Percentiles rank a stretch among this genome's conserved stretches.
phyloP scores from a whole-genome alignment of 768 basidiomycete species.

The Boletus huronensis region DNA sequence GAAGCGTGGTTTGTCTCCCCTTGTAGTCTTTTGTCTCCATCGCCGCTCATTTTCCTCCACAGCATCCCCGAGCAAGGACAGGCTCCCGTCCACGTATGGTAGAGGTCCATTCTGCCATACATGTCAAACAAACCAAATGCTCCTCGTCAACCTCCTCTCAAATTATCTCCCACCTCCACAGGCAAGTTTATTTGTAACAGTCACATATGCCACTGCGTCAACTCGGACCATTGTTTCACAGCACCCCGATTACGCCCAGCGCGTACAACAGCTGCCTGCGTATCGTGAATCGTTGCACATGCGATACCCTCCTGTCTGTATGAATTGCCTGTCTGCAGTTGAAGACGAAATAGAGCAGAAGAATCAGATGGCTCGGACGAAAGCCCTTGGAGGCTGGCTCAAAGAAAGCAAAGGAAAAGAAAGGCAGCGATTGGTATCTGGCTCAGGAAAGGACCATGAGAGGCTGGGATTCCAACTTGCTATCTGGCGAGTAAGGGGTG shows the following conservation, averaged over 20 bases:
- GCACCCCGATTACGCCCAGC: conserved; percentile 68
- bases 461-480: conserved; percentile 48
- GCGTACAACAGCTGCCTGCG: conserved; percentile 60
- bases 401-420: conserved; percentile 65
- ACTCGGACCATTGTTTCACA: conserved; percentile 29
- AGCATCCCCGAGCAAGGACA: conserved; percentile 71
- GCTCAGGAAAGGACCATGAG: conserved; percentile 39
- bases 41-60: background rate
- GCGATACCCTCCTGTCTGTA: conserved; percentile 88
- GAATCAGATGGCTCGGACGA: conserved; percentile 77
- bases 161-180: conserved; percentile 82
- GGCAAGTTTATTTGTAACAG: conserved; percentile 39
- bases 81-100: conserved; percentile 56
- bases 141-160: conserved; percentile 81
- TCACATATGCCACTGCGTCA: background rate
- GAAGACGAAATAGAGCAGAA: conserved; percentile 77
- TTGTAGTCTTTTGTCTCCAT: background rate
- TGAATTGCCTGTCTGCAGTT: conserved; percentile 68
- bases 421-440: conserved; percentile 47
- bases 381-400: conserved; percentile 70
- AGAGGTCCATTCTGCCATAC: conserved; percentile 75
- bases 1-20: conserved; percentile 53
- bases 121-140: conserved; percentile 90
- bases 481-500: conserved; percentile 68
- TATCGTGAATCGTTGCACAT: conserved; percentile 72